A percentile compares a stretch with the other conserved stretches of the same genome.
Conservation (phyloP, 805 yeast species). For the Tetrapisispora iriomotensis region DNA sequence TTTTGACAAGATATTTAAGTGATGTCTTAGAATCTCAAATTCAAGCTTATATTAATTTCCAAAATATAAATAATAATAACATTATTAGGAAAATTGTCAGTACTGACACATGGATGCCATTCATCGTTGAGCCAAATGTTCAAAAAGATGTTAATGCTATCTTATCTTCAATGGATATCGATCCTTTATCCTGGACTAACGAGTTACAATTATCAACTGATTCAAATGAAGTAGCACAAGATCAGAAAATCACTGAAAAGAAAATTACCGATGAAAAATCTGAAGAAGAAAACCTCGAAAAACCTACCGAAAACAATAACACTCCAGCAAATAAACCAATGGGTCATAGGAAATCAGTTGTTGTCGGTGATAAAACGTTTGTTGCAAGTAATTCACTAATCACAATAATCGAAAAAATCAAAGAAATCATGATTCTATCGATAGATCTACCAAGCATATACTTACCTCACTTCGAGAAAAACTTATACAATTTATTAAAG, state of each 20-base stretch:
- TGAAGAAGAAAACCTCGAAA: background rate
- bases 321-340: slow-evolving; percentile 3
- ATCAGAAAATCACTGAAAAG: too few species aligned
- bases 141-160: slow-evolving; percentile 46
- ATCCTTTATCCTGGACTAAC: slow-evolving; percentile 41
- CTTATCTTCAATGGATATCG: slow-evolving; percentile 37
- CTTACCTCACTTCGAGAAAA: slow-evolving; percentile 32
- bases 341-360: slow-evolving; percentile 33
- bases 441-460: slow-evolving; percentile 41
- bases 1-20: slow-evolving; percentile 47
- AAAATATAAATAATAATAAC: slow-evolving; percentile 43
- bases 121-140: slow-evolving; percentile 38
- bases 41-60: slow-evolving; percentile 44
- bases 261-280: background rate
- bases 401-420: slow-evolving; percentile 33
- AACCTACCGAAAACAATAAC: slow-evolving; percentile 5
- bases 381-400: slow-evolving; percentile 47
- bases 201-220: slow-evolving; percentile 15
- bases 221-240: slow-evolving; percentile 4
- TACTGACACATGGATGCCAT: slow-evolving; percentile 73
- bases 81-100: slow-evolving; percentile 43
- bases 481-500: slow-evolving; percentile 37
- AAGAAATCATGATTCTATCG: slow-evolving; percentile 47
- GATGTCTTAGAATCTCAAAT: slow-evolving; percentile 61
- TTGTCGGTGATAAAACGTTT: slow-evolving; percentile 46